A percentile compares a stretch with the other conserved stretches of the same genome.
Evolutionary conservation across 176 grass and related monocot species (phyloP).

Genomic region (Triticum urartu): DNA sequence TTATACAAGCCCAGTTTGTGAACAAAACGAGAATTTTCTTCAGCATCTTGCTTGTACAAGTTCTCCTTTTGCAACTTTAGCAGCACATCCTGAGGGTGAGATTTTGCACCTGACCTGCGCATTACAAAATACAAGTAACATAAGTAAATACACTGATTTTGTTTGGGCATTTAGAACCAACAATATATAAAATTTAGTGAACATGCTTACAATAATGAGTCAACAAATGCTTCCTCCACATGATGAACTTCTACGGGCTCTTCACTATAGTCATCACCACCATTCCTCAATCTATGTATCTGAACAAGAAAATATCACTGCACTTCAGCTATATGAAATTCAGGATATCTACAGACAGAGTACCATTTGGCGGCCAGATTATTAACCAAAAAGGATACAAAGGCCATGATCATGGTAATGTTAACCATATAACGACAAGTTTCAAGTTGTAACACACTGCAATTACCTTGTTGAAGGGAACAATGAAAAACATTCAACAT

Average conservation of each 20-base stretch:
- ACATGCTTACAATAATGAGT: slow-evolving; percentile 71
- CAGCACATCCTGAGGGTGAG: slow-evolving; percentile 89
- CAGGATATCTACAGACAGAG: slow-evolving; percentile 22
- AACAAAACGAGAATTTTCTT: slow-evolving; percentile 83
- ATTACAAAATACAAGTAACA: slow-evolving; percentile 22
- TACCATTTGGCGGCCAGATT: not conserved
- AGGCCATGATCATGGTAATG: too few species aligned
- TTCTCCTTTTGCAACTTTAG: slow-evolving; percentile 72
- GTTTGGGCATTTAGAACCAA: slow-evolving; percentile 10
- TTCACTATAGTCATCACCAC: slow-evolving; percentile 67
- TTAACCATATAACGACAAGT: too few species aligned
- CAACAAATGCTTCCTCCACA: slow-evolving; percentile 91
- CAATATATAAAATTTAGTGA: slow-evolving; percentile 24
- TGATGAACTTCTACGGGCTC: slow-evolving; percentile 75
- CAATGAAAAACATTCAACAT: slow-evolving; percentile 14
- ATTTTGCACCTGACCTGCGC: slow-evolving; percentile 78
- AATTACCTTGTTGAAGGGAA: not conserved
- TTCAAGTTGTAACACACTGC: too few species aligned
- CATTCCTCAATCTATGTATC: slow-evolving; percentile 64
- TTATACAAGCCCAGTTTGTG: slow-evolving; percentile 85
- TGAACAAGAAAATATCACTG: slow-evolving; percentile 40
- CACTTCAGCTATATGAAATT: slow-evolving; percentile 29
- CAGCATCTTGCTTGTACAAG: slow-evolving; percentile 67
- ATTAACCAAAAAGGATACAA: too few species aligned
- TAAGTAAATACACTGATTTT: slow-evolving; percentile 3